Base-by-base conservation (phyloP, 257 asterid species). In the Perilla frutescens region DNA sequence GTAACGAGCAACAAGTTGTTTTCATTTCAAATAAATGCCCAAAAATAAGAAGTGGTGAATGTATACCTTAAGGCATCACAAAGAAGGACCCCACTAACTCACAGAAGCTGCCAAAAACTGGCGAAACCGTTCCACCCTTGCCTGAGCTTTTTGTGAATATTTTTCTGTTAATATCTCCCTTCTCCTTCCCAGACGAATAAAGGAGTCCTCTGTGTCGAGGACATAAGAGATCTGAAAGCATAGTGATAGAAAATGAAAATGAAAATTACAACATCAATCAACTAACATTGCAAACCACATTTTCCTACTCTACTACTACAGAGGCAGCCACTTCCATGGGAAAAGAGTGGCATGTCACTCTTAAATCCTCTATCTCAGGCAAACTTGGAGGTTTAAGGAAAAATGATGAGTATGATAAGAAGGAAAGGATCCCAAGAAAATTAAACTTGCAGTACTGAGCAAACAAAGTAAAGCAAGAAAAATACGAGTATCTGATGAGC, bases 201-300 rank as follows among this genome's bases (percentile, higher is more conserved):
- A 93, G 87, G 53, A 89, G 85, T 93, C 98, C 89, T 91, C 97
- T 0, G 98, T 89, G 84, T 93, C 97, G 3, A 93, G 88, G 56
- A 93, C 97, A 72, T 91, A 93, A 2, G 90, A 91, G 74, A 93
- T 89, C 98, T 93, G 91, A 82, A 78, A 72, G 61, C 69, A 76
- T 49, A 57, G 60, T 36, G n/a, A 53, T 63, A 44, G 77, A 62
- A 68, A 3, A 32, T 57, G 72, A 10, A 41, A 60, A 70, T 45
- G 26, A 9, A 31, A 47, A 31, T 36, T 6, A 68, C 31, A 14
- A 3, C 12, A 57, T 15, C 56, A 32, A 50, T 47, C 11, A 34
- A 54, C 20, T n/a, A 40, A 73, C 13, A 41, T 13, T 12, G 54
- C 31, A 49, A 66, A 26, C 68, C 63, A 26, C 15, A 29, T 62